Evolutionary conservation across 371 early-diverging fungal genomes (phyloP).

Genomic region (Rhizopus stolonifer): DNA sequence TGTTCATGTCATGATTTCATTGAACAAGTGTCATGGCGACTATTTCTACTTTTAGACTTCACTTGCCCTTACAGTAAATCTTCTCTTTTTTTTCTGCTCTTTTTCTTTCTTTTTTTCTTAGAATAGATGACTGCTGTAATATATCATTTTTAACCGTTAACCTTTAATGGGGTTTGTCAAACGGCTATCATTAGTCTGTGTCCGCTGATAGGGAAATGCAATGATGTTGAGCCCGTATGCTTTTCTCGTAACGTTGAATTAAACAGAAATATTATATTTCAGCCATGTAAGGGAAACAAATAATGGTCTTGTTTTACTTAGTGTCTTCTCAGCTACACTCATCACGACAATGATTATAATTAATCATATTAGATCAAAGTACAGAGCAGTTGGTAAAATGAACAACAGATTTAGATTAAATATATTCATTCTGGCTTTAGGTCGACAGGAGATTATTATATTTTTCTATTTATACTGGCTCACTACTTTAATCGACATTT

Average conservation of each 20-base stretch:
- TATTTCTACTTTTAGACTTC: background rate
- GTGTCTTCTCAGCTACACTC: conserved; percentile 80
- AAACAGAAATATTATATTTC: conserved; percentile 79
- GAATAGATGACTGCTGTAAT: conserved; percentile 39
- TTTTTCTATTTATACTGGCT: conserved; percentile 87
- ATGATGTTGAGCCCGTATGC: conserved; percentile 85
- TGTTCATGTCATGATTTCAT: background rate
- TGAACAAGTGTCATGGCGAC: background rate
- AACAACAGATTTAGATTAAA: background rate
- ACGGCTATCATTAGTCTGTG: conserved; percentile 83
- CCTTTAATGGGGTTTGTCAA: conserved; percentile 83
- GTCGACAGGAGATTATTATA: conserved; percentile 91
- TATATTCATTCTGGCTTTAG: conserved; percentile 25
- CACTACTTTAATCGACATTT: conserved; percentile 72
- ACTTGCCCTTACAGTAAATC: background rate
- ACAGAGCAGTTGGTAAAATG: conserved; percentile 84
- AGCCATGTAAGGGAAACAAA: conserved; percentile 67
- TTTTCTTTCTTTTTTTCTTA: background rate
- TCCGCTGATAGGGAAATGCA: conserved; percentile 77
- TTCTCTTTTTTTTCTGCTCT: background rate
- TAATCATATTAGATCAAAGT: conserved; percentile 86
- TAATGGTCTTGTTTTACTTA: conserved; percentile 75
- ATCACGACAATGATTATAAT: conserved; percentile 92
- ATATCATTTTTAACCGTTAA: conserved; percentile 44
- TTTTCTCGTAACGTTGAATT: conserved; percentile 92